phyloP scores from a whole-genome alignment of 2,329 filamentous ascomycete genomes.

The Fusarium secorum region DNA sequence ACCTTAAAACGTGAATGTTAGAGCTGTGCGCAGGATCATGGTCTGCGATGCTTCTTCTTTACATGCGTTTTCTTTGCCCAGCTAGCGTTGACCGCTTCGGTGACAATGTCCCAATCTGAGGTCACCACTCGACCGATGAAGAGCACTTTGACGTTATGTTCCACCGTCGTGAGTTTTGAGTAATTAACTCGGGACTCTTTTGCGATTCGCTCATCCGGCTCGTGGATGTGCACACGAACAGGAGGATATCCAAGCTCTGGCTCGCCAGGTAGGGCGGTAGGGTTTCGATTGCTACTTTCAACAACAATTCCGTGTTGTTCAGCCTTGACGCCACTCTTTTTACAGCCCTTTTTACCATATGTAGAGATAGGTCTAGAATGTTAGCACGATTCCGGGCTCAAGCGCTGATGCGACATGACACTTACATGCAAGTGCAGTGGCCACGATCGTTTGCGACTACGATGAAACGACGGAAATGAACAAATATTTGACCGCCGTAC shows the following conservation, averaged over 20 bases:
- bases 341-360: slow-evolving; percentile 61
- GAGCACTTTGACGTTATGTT: slow-evolving; percentile 65
- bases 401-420: background rate
- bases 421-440: slow-evolving; percentile 65
- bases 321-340: slow-evolving; percentile 61
- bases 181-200: slow-evolving; percentile 65
- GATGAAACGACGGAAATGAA: slow-evolving; percentile 63
- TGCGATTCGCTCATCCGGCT: slow-evolving; percentile 55
- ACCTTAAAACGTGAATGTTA: slow-evolving; percentile 39
- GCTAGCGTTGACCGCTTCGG: slow-evolving; percentile 57
- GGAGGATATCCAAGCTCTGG: slow-evolving; percentile 58
- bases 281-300: slow-evolving; percentile 44
- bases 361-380: slow-evolving; percentile 61
- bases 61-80: slow-evolving; percentile 56
- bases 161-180: slow-evolving; percentile 62
- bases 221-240: slow-evolving; percentile 54
- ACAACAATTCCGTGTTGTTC: slow-evolving; percentile 63
- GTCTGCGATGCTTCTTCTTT: slow-evolving; percentile 41
- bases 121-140: slow-evolving; percentile 60
- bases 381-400: slow-evolving; percentile 9
- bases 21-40: slow-evolving; percentile 11
- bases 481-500: slow-evolving; percentile 53
- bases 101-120: slow-evolving; percentile 53
- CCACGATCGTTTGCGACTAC: slow-evolving; percentile 61
- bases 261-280: slow-evolving; percentile 51